These are phyloP conservation scores for Suillus alpinus DNA, from an alignment of 768 basidiomycete genomes.

Conservation along the genomic window DNA sequence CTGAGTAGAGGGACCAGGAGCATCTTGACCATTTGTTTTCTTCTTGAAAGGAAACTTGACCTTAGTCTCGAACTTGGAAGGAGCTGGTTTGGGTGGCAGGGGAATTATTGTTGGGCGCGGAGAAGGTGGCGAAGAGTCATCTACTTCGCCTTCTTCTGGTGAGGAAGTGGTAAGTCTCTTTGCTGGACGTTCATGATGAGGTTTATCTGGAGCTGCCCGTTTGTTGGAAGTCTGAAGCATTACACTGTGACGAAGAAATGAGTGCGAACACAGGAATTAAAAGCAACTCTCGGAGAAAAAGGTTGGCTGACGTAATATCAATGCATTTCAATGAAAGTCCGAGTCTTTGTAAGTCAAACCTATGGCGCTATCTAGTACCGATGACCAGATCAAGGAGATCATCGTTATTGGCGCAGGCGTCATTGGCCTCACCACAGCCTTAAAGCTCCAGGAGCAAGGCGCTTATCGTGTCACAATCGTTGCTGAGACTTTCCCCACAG, in stretches of 20 bases:
- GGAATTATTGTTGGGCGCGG: conserved; percentile 15
- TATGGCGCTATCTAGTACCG: neutral
- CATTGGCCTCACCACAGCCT: conserved; percentile 72
- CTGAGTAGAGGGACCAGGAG: conserved; percentile 14
- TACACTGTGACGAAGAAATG: neutral
- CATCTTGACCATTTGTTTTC: conserved; percentile 35
- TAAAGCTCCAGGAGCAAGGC: conserved; percentile 63
- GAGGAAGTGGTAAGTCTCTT: conserved; percentile 60
- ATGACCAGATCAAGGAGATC: conserved; percentile 21
- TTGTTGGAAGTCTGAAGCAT: conserved; percentile 38
- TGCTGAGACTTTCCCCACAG: conserved; percentile 69
- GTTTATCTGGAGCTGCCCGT: conserved; percentile 56
- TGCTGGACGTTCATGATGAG: conserved; percentile 43
- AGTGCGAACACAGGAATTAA: neutral
- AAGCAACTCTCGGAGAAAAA: conserved; percentile 7
- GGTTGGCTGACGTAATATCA: conserved; percentile 11
- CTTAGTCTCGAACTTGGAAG: conserved; percentile 39
- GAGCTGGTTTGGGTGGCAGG: conserved; percentile 35
- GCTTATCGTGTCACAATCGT: conserved; percentile 65
- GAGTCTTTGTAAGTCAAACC: neutral
- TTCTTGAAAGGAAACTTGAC: conserved; percentile 79
- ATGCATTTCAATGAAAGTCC: neutral
- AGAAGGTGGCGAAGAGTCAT: conserved; percentile 43
- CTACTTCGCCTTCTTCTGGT: conserved; percentile 82
- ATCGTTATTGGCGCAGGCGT: conserved; percentile 57